phyloP scores from a whole-genome alignment of 169 alveolate genomes.

The Cryptosporidium sp. region DNA sequence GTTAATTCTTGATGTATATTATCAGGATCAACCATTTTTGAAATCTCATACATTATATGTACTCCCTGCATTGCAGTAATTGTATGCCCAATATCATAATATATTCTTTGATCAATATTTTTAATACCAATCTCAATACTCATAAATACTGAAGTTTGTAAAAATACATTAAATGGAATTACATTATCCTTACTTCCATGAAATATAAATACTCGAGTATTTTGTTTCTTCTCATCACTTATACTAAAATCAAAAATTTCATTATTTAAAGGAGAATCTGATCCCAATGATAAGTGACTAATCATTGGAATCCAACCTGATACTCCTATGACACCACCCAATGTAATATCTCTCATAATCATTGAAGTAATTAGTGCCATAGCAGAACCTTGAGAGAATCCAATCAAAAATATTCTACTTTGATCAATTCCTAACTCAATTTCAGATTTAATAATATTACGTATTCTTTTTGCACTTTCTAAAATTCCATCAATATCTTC shows the following conservation, averaged over 20 bases:
- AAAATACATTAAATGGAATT: conserved; percentile 13
- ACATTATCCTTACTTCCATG: conserved; percentile 38
- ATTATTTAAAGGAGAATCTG: conserved; percentile 14
- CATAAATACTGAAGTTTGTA: conserved; percentile 23
- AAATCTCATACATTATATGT: conserved; percentile 34
- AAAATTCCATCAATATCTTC: conserved; percentile 49
- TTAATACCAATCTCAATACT: conserved; percentile 1
- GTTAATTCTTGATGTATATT: conserved; percentile 16
- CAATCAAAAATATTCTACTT: conserved; percentile 28
- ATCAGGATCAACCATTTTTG: conserved; percentile 2
- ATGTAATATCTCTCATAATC: conserved; percentile 24
- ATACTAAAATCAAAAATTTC: conserved; percentile 32
- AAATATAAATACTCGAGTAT: conserved; percentile 4
- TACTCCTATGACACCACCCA: conserved; percentile 49
- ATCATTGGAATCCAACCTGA: conserved; percentile 73
- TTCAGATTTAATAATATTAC: conserved; percentile 22
- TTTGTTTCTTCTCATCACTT: not conserved
- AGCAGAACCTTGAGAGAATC: conserved; percentile 66
- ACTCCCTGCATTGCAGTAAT: conserved; percentile 28
- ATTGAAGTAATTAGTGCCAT: conserved; percentile 28
- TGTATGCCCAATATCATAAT: conserved; percentile 9
- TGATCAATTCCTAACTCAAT: conserved; percentile 8
- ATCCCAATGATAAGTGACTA: conserved; percentile 2
- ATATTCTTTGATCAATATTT: conserved; percentile 38
- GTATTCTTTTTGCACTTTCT: conserved; percentile 62